phyloP scores from a whole-genome alignment of 2,329 filamentous ascomycete species.

The Arthrobotrys entomopaga region DNA sequence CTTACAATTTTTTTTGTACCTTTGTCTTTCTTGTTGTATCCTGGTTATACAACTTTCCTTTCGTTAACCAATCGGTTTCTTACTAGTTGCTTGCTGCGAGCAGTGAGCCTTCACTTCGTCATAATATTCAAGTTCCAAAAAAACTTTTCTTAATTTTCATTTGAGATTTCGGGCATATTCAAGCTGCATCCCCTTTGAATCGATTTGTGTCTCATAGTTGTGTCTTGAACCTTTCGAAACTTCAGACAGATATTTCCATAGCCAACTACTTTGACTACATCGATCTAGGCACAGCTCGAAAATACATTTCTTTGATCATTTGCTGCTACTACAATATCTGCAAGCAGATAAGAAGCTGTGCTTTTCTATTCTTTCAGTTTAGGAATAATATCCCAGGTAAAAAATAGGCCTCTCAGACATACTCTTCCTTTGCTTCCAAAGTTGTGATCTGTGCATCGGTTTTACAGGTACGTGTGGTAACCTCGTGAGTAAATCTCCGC shows the following conservation, averaged over 20 bases:
- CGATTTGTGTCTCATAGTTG: too few species aligned
- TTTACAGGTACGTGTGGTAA: too few species aligned
- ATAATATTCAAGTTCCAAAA: neutral
- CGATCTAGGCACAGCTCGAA: neutral
- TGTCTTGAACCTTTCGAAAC: neutral
- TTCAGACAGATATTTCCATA: conserved; percentile 6
- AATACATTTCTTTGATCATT: neutral
- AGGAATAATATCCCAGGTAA: neutral
- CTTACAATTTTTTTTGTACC: conserved; percentile 13
- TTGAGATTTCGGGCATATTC: conserved; percentile 19
- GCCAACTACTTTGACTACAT: neutral
- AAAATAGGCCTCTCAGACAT: neutral
- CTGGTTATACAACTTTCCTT: conserved; percentile 34
- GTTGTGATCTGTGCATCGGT: too few species aligned
- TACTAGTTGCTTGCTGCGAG: conserved; percentile 31
- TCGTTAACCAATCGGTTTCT: conserved; percentile 21
- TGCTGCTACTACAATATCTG: neutral
- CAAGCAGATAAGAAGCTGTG: conserved; percentile 10
- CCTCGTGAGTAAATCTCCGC: too few species aligned
- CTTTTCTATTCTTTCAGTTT: neutral
- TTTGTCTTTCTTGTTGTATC: conserved; percentile 27
- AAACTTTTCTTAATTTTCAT: neutral
- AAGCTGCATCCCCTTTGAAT: neutral
- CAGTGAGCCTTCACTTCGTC: conserved; percentile 41
- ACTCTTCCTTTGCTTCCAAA: too few species aligned